Base-by-base conservation (phyloP, 257 asterid species). In the Solanum acaule region DNA sequence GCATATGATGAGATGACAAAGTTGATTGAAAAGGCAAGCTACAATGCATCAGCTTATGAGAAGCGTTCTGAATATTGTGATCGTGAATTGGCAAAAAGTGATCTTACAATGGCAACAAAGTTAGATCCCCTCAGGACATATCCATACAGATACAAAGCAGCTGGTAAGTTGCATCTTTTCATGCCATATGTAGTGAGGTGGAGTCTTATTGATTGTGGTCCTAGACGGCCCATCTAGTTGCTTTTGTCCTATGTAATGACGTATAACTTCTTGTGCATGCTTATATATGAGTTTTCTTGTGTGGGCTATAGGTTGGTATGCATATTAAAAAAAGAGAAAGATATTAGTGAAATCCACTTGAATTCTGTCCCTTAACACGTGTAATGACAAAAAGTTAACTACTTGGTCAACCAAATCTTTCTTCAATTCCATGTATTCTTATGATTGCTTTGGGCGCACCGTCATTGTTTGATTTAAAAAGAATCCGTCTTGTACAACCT, bases 1-100 rank as follows among this genome's bases (percentile, higher is more conserved):
- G 99, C 99, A 16, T 96, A 96, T 90, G 98, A 96, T 40, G 99
- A 96, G 94, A 97, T 97, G 99, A 94, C 99, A 67, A 96, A 96
- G 94, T 90, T 97, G 94, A 96, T 97, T 70, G 97, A 95, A 87
- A 97, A 94, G 92, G 99, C 99, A 22, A 88, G 92, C 83, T 90
- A 93, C 87, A 94, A 93, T 89, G 99, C 99, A 67, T 97, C 99
- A 4, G 99, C 99, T 33, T 97, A 96, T 85, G 99, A 97, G 91
- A 95, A 97, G 89, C 98, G 99, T 14, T 95, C 99, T 0, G 99
- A 96, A 44, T 96, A 96, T 87, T 94, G 99, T 90, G 99, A 97
- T 84, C 95, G 96, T 33, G 99, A 97, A 81, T 91, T 93, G 98
- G 99, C 99, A 6, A 94, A 93, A 92, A 92, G 91, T 85, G 99